Conservation (phyloP, 2,329 filamentous ascomycete genomes). For the Epichloe gansuensis region DNA sequence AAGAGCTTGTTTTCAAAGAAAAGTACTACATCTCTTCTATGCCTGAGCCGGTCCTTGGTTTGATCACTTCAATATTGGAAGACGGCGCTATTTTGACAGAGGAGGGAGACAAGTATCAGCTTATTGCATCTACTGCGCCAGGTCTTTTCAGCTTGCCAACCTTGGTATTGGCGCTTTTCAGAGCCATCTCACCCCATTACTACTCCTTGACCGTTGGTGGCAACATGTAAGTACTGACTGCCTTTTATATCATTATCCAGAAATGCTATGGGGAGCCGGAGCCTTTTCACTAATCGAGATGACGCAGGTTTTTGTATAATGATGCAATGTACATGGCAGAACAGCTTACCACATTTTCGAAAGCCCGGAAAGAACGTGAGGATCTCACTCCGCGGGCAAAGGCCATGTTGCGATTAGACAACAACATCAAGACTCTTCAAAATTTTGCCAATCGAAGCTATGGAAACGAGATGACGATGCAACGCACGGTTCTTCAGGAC, state of each 20-base stretch:
- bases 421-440: constrained; percentile 45
- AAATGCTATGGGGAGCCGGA: background rate
- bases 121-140: constrained; percentile 53
- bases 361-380: constrained; percentile 38
- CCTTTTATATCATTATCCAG: background rate
- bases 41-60: constrained; percentile 61
- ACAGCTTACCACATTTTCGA: constrained; percentile 34
- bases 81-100: constrained; percentile 48
- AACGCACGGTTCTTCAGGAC: constrained; percentile 49
- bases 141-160: constrained; percentile 62
- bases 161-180: constrained; percentile 63
- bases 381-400: constrained; percentile 38
- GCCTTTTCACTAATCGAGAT: background rate
- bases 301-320: constrained; percentile 49
- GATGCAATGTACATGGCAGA: constrained; percentile 53
- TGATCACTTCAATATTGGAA: constrained; percentile 47
- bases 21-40: constrained; percentile 81
- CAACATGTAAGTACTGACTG: constrained; percentile 41
- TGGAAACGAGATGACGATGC: constrained; percentile 44
- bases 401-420: constrained; percentile 44
- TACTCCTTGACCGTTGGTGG: constrained; percentile 51
- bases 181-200: constrained; percentile 62
- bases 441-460: constrained; percentile 51
- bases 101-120: constrained; percentile 36
- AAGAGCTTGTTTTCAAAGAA: constrained; percentile 69